Conservation (phyloP, 2,329 filamentous ascomycete genomes). For the Tolypocladium tropicale region DNA sequence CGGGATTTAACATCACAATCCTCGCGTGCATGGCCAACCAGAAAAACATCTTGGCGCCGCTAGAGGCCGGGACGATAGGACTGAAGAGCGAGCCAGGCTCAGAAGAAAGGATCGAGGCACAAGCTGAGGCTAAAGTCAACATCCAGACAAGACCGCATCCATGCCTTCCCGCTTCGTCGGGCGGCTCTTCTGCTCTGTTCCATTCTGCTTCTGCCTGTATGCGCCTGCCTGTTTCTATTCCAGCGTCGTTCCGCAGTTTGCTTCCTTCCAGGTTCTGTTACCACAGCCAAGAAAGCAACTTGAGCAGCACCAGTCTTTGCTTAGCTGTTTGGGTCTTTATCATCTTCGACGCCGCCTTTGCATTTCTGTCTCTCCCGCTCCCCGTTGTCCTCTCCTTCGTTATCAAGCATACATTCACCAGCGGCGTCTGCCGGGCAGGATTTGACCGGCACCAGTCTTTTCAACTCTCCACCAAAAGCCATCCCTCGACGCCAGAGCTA, state of each 20-base stretch:
- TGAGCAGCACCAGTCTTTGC: not conserved
- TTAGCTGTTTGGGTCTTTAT: too few relatives aligned
- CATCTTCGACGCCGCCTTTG: not conserved
- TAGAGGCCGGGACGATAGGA: too few relatives aligned
- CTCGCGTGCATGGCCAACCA: not conserved
- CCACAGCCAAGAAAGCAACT: not conserved
- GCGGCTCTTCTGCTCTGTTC: not conserved
- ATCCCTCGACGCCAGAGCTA: not conserved
- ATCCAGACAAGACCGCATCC: not conserved
- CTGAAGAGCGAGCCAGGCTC: not conserved
- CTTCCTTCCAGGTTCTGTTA: not conserved
- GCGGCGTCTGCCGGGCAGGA: not conserved
- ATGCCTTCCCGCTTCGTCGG: not conserved
- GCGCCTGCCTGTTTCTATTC: not conserved
- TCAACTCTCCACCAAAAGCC: too few relatives aligned
- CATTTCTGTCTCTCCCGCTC: too few relatives aligned
- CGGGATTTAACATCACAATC: not conserved
- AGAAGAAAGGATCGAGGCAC: not conserved
- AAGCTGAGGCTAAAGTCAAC: not conserved
- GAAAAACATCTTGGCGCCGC: not conserved
- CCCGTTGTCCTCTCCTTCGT: too few relatives aligned
- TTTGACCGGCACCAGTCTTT: too few relatives aligned
- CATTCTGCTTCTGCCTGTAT: not conserved
- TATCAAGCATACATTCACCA: too few relatives aligned
- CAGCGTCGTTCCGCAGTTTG: not conserved